phyloP scores from a whole-genome alignment of 2,329 filamentous ascomycete species.

The Phyllosticta citribraziliensis region DNA sequence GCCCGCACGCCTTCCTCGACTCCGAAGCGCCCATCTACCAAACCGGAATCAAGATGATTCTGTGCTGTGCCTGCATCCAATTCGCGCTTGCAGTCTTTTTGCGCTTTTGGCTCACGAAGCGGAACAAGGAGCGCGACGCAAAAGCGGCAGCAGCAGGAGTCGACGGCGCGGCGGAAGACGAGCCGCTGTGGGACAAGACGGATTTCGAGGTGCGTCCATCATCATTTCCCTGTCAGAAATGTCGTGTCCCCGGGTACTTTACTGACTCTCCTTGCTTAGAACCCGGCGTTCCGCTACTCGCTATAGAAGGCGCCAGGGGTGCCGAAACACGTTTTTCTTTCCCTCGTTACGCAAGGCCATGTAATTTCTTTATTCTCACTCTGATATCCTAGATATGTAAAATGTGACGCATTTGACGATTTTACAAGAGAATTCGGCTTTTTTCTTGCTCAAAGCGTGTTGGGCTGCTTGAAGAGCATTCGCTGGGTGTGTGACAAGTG shows the following conservation, averaged over 20 bases:
- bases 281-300: conserved; percentile 7
- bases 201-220: conserved; percentile 7
- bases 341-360: background rate
- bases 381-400: background rate
- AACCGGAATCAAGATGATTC: conserved; percentile 43
- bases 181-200: conserved; percentile 3
- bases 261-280: background rate
- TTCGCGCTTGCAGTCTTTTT: conserved; percentile 28
- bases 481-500: too few relatives aligned
- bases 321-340: background rate
- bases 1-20: conserved; percentile 38
- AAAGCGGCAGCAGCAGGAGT: background rate
- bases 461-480: background rate
- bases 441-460: background rate
- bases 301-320: background rate
- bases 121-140: conserved; percentile 31
- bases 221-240: background rate
- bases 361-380: background rate
- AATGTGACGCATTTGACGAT: background rate
- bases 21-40: conserved; percentile 39
- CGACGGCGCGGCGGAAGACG: background rate
- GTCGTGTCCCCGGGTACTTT: background rate
- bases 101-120: conserved; percentile 26
- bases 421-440: background rate
- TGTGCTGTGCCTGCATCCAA: conserved; percentile 37